These are phyloP conservation scores for Paraconiothyrium sp. DNA, from an alignment of 2,329 filamentous ascomycete genomes.

Conservation along the genomic window DNA sequence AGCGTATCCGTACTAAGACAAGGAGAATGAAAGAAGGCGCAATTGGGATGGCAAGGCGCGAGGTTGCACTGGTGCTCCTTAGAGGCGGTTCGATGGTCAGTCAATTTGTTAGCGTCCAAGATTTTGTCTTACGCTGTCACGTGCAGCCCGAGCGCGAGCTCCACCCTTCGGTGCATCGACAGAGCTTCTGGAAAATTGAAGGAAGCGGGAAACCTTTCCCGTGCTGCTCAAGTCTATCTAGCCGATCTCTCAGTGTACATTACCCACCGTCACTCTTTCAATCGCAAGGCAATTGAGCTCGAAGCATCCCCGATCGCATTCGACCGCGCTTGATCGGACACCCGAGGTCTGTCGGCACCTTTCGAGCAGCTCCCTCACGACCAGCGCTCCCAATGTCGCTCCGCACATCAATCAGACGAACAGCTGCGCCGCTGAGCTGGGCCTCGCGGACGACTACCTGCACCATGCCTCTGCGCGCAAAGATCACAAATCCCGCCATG, in stretches of 20 bases:
- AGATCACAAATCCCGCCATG: conserved; percentile 69
- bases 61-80: conserved; percentile 21
- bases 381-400: conserved; percentile 54
- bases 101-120: conserved; percentile 46
- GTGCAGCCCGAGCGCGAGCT: conserved; percentile 23
- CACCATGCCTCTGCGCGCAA: conserved; percentile 83
- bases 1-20: conserved; percentile 31
- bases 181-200: conserved; percentile 14
- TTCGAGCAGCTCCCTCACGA: conserved; percentile 42
- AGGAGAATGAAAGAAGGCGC: conserved; percentile 39
- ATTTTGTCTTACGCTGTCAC: conserved; percentile 28
- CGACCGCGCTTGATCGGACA: conserved; percentile 34
- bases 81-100: conserved; percentile 28
- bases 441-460: conserved; percentile 42
- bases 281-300: conserved; percentile 19
- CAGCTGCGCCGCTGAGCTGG: conserved; percentile 52
- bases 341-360: conserved; percentile 49
- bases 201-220: conserved; percentile 29
- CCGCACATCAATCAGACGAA: conserved; percentile 51
- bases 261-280: conserved; percentile 11
- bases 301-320: conserved; percentile 20
- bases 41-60: conserved; percentile 33
- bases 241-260: conserved; percentile 2
- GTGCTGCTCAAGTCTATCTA: conserved; percentile 11
- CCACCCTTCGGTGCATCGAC: conserved; percentile 22